Evolutionary conservation across 1,284 basidiomycete species (phyloP), one percentile per base, ranked within the genome.

Genomic region (Cryptococcus sp.): DNA sequence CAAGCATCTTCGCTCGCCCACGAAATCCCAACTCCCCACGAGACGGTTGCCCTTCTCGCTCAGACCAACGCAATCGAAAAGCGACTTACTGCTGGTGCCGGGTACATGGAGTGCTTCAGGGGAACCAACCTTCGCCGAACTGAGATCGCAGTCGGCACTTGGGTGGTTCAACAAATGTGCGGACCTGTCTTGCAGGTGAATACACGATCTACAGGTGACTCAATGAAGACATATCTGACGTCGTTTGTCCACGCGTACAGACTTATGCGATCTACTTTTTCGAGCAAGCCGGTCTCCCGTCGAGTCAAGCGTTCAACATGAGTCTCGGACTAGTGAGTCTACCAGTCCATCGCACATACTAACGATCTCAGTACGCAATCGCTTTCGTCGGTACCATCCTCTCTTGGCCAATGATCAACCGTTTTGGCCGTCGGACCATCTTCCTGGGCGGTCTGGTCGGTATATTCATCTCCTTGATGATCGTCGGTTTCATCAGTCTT

Each of bases 41-140:
- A 75, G 47, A 61, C 64, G 17, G 70, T 79, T 43, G 67, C 72
- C 39, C 61, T 78, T 61, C 77, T 80, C 66, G 59, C 66, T 42
- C 75, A 80, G 69, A 81, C 79, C 55, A 76, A 80, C 68, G 69
- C 71, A 56, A 60, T 81, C 53, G 80, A 81, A 58, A 77, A 75
- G 67, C 62, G 60, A 3, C 58, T 65, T 25, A 62, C 64, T 16
- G 63, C 60, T 17, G 78, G 77, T 6, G 63, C 68, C 1, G 60
- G 58, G 20, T 80, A 76, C 67, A 57, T 61, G 20, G 78, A 81
- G 56, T 80, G 77, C 65, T 78, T 81, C 77, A 69, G 65, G 51
- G 75, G 79, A 19, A 65, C 67, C 64, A 73, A 81, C 64, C 65
- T 70, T 8, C 72, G 80, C 22, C 67, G 80, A 50, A 81, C 80